A percentile compares a stretch with the other conserved stretches of the same genome.
These are phyloP conservation scores for Cryoendolithus antarcticus DNA, from an alignment of 2,329 filamentous ascomycete species.

Conservation along the genomic window DNA sequence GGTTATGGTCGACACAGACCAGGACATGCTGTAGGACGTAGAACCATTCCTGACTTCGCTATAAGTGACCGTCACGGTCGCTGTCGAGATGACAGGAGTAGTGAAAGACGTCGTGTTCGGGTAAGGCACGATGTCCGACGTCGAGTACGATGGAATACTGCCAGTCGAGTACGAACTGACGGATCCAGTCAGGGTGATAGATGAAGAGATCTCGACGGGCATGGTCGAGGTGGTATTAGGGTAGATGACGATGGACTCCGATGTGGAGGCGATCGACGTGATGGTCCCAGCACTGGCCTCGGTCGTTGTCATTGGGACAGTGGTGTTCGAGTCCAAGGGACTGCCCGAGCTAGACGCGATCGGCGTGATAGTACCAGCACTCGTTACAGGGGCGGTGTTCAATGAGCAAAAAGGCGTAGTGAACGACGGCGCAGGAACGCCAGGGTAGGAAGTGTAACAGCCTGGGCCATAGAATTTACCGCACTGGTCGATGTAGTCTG, in stretches of 20 bases:
- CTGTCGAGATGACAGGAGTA: not conserved
- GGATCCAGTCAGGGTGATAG: too few relatives aligned
- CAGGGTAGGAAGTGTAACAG: constrained; percentile 1
- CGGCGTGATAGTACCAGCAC: not conserved
- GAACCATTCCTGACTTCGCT: constrained; percentile 1
- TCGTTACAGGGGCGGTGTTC: constrained; percentile 1
- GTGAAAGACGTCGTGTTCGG: not conserved
- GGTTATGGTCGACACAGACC: not conserved
- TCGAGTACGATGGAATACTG: too few relatives aligned
- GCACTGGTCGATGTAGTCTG: not conserved
- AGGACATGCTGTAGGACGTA: not conserved
- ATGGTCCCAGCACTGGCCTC: not conserved
- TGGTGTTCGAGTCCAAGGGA: not conserved
- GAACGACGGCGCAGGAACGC: not conserved
- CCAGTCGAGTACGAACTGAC: too few relatives aligned
- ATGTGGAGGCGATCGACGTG: not conserved
- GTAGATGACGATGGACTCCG: not conserved
- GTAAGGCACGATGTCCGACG: too few relatives aligned
- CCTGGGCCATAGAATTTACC: not conserved
- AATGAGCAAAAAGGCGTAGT: not conserved
- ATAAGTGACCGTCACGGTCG: not conserved
- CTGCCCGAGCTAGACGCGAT: constrained; percentile 2
- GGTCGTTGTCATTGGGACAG: not conserved
- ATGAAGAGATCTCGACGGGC: not conserved
- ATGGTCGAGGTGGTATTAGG: not conserved